These are phyloP conservation scores for Cystodermella granulosa DNA, from an alignment of 1,284 basidiomycete genomes.

Conservation along the genomic window DNA sequence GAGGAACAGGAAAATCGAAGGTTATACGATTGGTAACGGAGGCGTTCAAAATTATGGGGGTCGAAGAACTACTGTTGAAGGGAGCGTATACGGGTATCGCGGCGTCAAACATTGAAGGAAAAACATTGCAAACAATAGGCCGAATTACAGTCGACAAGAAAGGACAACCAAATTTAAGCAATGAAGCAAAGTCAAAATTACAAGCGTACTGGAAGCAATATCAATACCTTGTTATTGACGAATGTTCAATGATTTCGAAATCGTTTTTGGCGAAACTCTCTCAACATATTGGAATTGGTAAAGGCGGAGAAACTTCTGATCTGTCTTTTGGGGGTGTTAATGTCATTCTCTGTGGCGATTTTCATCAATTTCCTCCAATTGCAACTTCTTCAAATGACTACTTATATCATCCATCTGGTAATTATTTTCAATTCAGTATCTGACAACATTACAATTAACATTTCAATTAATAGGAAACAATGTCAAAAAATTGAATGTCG, in stretches of 20 bases:
- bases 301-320: slow-evolving; percentile 4
- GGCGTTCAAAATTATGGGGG: slow-evolving; percentile 16
- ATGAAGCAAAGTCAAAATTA: not conserved
- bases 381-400: not conserved
- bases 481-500: not conserved
- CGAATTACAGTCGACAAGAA: not conserved
- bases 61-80: slow-evolving; percentile 14
- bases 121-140: not conserved
- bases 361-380: slow-evolving; percentile 21
- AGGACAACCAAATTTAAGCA: not conserved
- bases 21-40: slow-evolving; percentile 33
- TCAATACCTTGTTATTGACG: slow-evolving; percentile 33
- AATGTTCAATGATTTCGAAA: slow-evolving; percentile 33
- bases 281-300: slow-evolving; percentile 16
- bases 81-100: not conserved
- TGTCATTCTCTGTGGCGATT: slow-evolving; percentile 38
- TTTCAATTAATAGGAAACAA: too few species aligned
- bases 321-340: slow-evolving; percentile 36
- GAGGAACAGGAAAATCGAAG: slow-evolving; percentile 37
- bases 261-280: slow-evolving; percentile 26
- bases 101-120: not conserved
- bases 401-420: not conserved
- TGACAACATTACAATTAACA: too few species aligned
- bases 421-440: too few species aligned
- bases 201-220: slow-evolving; percentile 16